Base-by-base conservation (phyloP, 805 yeast genomes). In the Candida taoyuanica region DNA sequence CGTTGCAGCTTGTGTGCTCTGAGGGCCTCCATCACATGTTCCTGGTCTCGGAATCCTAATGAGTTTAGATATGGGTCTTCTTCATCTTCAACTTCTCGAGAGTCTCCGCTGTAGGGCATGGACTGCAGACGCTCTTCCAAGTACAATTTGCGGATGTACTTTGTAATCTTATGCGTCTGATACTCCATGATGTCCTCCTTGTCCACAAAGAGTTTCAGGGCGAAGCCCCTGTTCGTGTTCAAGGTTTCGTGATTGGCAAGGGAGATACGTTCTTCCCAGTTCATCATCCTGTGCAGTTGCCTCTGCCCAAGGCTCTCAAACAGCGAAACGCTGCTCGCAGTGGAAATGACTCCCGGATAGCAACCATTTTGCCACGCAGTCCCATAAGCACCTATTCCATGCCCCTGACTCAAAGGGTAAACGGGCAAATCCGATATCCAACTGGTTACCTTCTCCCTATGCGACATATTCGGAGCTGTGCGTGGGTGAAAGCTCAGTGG, bases 341-440 rank as follows among this genome's bases (percentile, higher is more conserved):
- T 39, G 17, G 64, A 53, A 17, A 67, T 58, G 3, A 68, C 67
- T 5, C 73, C 78, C 0, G 80, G 74, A 44, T 68, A 77, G 45
- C 81, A 76, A n/a, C 68, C 70, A 34, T 55, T 62, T 18, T 50
- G 48, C 70, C 67, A n/a, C n/a, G n/a, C n/a, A n/a, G n/a, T n/a
- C n/a, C n/a, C n/a, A n/a, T n/a, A n/a, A n/a, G n/a, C n/a, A n/a
- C n/a, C n/a, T n/a, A n/a, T n/a, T n/a, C n/a, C n/a, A n/a, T n/a
- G n/a, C n/a, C n/a, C n/a, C n/a, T n/a, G n/a, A n/a, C n/a, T n/a
- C n/a, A n/a, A n/a, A n/a, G 61, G 52, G 35, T 60, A 66, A 7
- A 68, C 53, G 1, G 89, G 89, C 4, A 84, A 70, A 20, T 67
- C 65, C 4, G 63, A 61, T 25, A 84, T 70, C 93, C 93, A 84